These are phyloP conservation scores for Xanthoparmelia taractica DNA, from an alignment of 495 filamentous ascomycete genomes.

Conservation along the genomic window DNA sequence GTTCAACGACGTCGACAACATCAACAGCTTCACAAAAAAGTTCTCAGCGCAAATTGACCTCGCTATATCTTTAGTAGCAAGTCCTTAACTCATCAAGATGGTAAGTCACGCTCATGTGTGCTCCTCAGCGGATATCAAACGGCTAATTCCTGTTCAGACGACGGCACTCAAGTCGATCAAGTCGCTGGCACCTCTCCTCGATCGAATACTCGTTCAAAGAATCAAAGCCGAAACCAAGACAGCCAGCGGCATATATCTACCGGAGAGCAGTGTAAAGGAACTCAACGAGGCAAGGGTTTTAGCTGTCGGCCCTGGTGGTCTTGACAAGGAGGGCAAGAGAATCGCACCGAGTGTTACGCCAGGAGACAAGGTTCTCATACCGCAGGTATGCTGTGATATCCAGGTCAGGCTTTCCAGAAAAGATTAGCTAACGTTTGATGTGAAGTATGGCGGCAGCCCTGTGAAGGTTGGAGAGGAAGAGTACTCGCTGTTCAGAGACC, in stretches of 20 bases:
- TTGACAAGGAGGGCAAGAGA: constrained; percentile 83
- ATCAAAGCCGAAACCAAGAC: constrained; percentile 96
- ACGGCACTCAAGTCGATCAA: constrained; percentile 85
- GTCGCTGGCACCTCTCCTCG: constrained; percentile 89
- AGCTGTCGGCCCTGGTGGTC: constrained; percentile 80
- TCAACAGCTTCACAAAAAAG: background rate
- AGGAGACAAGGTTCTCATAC: constrained; percentile 94
- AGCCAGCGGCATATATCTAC: constrained; percentile 91
- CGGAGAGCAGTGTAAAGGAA: constrained; percentile 94
- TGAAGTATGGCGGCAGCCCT: constrained; percentile 86
- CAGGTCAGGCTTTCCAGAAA: background rate
- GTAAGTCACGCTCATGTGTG: constrained; percentile 1
- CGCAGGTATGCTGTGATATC: constrained; percentile 59
- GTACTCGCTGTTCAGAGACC: constrained; percentile 89
- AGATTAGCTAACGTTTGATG: constrained; percentile 28
- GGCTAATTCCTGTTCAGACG: constrained; percentile 18
- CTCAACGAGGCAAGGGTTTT: constrained; percentile 94
- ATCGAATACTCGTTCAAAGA: constrained; percentile 97
- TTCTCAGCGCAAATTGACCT: too few species aligned
- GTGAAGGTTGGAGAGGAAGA: constrained; percentile 97
- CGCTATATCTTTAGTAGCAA: too few species aligned
- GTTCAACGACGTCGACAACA: background rate
- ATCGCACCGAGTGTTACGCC: constrained; percentile 68
- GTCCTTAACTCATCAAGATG: constrained; percentile 3
- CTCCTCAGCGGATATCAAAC: too few species aligned